Evolutionary conservation across 2,329 filamentous ascomycete genomes (phyloP), one percentile per base, ranked within the genome.

Genomic region (Kalaharituber pfeilii): DNA sequence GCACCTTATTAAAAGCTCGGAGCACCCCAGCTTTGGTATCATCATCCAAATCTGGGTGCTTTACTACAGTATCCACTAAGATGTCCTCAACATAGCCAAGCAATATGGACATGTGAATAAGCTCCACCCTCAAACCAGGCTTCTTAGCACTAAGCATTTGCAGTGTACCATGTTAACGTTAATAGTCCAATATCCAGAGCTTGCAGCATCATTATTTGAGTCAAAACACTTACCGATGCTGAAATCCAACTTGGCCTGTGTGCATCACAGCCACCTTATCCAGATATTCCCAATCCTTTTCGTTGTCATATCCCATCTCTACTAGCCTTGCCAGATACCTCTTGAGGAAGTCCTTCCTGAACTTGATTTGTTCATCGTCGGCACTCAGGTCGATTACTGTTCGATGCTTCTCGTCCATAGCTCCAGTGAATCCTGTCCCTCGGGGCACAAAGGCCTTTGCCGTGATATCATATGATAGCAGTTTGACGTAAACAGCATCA

Each of bases 201-300:
- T 36, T n/a, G 9, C 30, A 36, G 30, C 30, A 36, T 9, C 30
- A 36, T n/a, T 9, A 9, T 36, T 9, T 36, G 30, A 9, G 9
- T 36, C 30, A 36, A 36, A 18, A 5, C 6, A 22, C 33, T 5
- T 52, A 59, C 58, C 59, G 79, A 60, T 86, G 78, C 51, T 76
- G 71, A 29, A 83, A 78, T 18, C 80, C 83, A 22, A 80, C 76
- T 3, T 25, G 54, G 1, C 83, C 83, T n/a, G 82, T 80, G 66
- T 88, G 84, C 83, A 88, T 88, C 73, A 85, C 78, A 74, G 82
- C 84, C 25, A 89, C 84, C 66, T 87, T 88, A 69, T 88, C 82
- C 27, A 88, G 70, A 65, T 89, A 89, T 63, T 83, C 77, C 83
- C 84, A 87, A 66, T 86, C 86, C 56, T 84, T 77, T 73, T 83